Base-by-base conservation (phyloP, 2,329 filamentous ascomycete genomes). In the Dissoconium aciculare region DNA sequence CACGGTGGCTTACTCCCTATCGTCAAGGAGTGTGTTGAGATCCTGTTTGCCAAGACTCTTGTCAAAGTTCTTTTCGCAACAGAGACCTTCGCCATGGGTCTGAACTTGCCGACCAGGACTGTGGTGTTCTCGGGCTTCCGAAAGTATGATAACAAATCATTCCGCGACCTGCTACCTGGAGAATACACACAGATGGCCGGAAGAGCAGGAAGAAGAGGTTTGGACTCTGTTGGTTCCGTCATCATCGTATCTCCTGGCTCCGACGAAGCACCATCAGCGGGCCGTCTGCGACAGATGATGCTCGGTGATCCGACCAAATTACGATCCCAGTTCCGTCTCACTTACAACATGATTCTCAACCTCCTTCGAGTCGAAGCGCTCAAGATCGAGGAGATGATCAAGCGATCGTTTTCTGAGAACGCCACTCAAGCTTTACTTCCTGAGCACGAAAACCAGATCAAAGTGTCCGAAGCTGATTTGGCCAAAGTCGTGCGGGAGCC, bases 311-410 rank as follows among this genome's bases (percentile, higher is more conserved):
- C 89, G 17, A 93, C 84, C 15, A 95, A 95, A 58, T 68, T 98
- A 28, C 74, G 84, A 27, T 95, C 87, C 5, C 89, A 98, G 51
- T 98, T 98, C 64, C 74, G 89, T 37, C 65, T 98, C 28, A 98
- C 91, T 0, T 98, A 98, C 64, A 98, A 95, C 58, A 98, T 98
- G 89, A 98, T 98, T 37, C 63, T 98, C 16, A 98, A 95, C 50
- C 64, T 98, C 17, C 65, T 98, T 28, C 78, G 89, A 19, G 89
- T 98, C 2, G 89, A 98, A 55, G 89, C 89, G 2, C 60, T 98
- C 42, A 95, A 94, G 61, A 95, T 98, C 45, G 89, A 98, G 54
- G 89, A 98, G 58, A 98, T 98, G 89, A 98, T 98, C 63, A 98
- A 98, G 67, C 78, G 89, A 42, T 94, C 85, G 54, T 98, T 98